Evolutionary conservation across 805 yeast genomes (phyloP), one percentile per base, ranked within the genome.

Genomic region (Candida tibetensis): DNA sequence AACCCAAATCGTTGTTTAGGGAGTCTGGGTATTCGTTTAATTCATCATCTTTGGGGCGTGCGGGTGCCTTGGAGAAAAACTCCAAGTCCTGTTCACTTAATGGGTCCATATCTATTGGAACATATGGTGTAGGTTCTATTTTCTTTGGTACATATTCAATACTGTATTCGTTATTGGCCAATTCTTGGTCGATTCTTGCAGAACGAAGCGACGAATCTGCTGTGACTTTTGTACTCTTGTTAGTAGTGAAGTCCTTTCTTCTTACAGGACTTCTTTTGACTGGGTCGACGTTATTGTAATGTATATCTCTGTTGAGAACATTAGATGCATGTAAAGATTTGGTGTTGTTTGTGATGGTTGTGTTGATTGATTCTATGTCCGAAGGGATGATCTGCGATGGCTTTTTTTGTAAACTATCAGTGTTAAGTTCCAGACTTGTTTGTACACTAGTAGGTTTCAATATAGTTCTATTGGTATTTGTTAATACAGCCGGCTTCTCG

Each of bases 101-200:
- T 1, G 72, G 69, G n/a, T 66, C 68, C 44, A 68, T 58, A 39
- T 69, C 71, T 44, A 60, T 47, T 17, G 83, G 82, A 4, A 62
- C 52, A 42, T 72, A 69, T 2, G 71, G 67, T 17, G 68, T 44
- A 16, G 66, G 72, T 2, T 58, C 58, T 19, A 55, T 58, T 25
- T 51, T 53, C 16, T 56, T 53, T 4, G 83, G 75, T 16, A 69
- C 70, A 28, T 55, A 52, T 44, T 80, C 85, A n/a, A 79, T 61
- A 36, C 71, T 76, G 29, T 60, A 60, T 17, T 64, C 71, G 25
- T 60, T 57, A 13, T 52, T 58, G 1, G 50, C 46, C 15, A 57
- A 40, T 12, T 42, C 42, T 19, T 54, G 55, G 9, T 30, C 14
- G 22, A 26, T n/a, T 8, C 21, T 17, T 12, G 32, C 26, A 18